These are phyloP conservation scores for Candida lessepsii DNA, from an alignment of 805 yeast genomes.

Conservation along the genomic window DNA sequence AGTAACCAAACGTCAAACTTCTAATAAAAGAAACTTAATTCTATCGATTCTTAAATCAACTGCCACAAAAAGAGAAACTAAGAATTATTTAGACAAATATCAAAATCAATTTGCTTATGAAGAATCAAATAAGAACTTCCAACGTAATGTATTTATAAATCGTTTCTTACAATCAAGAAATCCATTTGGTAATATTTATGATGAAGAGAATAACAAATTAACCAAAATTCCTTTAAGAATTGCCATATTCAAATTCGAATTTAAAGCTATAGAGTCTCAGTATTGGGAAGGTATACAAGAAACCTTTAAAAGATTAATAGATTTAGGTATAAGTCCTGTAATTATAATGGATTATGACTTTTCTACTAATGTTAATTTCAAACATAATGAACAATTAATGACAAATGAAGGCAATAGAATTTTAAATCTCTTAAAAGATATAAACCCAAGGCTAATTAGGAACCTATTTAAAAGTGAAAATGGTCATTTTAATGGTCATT, in stretches of 20 bases:
- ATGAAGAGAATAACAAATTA: slow-evolving; percentile 31
- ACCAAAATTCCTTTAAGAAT: slow-evolving; percentile 47
- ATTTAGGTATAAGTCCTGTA: slow-evolving; percentile 73
- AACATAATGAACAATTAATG: slow-evolving; percentile 29
- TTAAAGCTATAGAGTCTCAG: slow-evolving; percentile 29
- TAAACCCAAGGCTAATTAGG: slow-evolving; percentile 25
- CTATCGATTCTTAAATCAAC: slow-evolving; percentile 83
- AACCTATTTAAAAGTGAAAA: slow-evolving; percentile 17
- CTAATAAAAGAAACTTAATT: slow-evolving; percentile 66
- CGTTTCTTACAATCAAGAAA: slow-evolving; percentile 31
- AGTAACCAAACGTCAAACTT: slow-evolving; percentile 31
- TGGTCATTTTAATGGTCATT: neutral
- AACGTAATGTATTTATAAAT: slow-evolving; percentile 32
- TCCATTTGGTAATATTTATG: slow-evolving; percentile 34
- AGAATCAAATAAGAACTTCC: slow-evolving; percentile 21
- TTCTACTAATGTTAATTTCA: slow-evolving; percentile 22
- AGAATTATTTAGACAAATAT: slow-evolving; percentile 74
- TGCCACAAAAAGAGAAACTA: slow-evolving; percentile 91
- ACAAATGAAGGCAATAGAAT: slow-evolving; percentile 32
- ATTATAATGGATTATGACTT: slow-evolving; percentile 54
- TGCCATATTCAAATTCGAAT: slow-evolving; percentile 55
- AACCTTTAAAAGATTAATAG: slow-evolving; percentile 53
- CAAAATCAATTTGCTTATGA: slow-evolving; percentile 42
- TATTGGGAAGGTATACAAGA: slow-evolving; percentile 50
- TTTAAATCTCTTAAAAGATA: slow-evolving; percentile 22